Base-by-base conservation (phyloP, 2,329 filamentous ascomycete genomes). In the Fusarium fracticaudum region DNA sequence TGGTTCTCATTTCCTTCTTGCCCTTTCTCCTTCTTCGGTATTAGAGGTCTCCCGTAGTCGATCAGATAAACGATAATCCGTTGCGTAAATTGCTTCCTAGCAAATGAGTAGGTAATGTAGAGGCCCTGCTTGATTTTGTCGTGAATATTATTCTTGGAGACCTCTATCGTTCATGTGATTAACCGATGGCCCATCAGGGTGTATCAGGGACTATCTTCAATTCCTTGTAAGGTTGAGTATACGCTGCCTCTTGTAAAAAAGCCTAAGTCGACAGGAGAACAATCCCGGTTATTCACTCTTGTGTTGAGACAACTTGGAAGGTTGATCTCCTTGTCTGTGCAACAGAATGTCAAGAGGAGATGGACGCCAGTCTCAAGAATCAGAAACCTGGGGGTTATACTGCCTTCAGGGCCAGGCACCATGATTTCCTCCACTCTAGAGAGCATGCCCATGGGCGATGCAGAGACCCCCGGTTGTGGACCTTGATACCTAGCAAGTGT, bases 121-220 rank as follows among this genome's bases (percentile, higher is more conserved):
- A 26, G 2, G 15, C 7, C 8, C n/a, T 3, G 18, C 17, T 15
- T 17, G 1, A 20, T 26, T 14, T 2, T 20, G 4, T 5, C 0
- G 4, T 45, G 12, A 45, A 45, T 11, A 7, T 43, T 0, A 11
- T 24, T 20, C 11, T 20, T 3, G 24, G 6, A 14, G 17, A 26
- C 13, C 6, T 15, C 14, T 0, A 14, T 14, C 8, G 5, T 22
- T 41, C 13, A 15, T n/a, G 40, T 10, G 8, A 6, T 22, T 6
- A 4, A 10, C 8, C 40, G 0, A 15, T n/a, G 13, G 40, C 2
- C 8, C 17, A 26, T 1, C 43, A 0, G 0, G 5, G 11, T 26
- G 1, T 26, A 20, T 20, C 24, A 5, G 24, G 18, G 4, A 0
- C 12, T 22, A 6, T 0, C 24, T 22, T 22, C 45, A 31, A 31